Evolutionary conservation across 345 rosid species (phyloP).

Genomic region (Excoecaria cochinchinensis): DNA sequence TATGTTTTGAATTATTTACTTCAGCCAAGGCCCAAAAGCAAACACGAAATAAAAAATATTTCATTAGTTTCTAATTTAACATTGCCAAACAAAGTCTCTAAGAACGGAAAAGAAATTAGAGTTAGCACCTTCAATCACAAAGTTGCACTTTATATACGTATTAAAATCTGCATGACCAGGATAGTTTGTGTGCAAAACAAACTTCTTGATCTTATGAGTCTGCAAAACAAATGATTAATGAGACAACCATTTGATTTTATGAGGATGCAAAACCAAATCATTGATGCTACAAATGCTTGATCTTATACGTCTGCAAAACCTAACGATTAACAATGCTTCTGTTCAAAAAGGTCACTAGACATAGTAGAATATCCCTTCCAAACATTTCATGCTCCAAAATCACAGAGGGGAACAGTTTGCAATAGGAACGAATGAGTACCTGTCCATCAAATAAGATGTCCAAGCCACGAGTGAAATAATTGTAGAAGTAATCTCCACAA

Average conservation of each 20-base stretch:
- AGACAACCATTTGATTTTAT: no score
- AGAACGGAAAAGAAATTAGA: constrained; percentile 21
- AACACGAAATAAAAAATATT: constrained; percentile 16
- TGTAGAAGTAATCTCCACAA: constrained; percentile 95
- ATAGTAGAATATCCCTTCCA: not conserved
- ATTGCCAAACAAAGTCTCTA: constrained; percentile 8
- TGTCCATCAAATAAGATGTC: constrained; percentile 96
- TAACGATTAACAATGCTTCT: no score
- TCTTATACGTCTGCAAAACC: no score
- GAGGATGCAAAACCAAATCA: no score
- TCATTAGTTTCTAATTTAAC: constrained; percentile 3
- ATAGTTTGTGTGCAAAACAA: constrained; percentile 91
- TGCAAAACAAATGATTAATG: constrained; percentile 34
- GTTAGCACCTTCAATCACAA: constrained; percentile 57
- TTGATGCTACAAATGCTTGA: no score
- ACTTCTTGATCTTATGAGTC: constrained; percentile 92
- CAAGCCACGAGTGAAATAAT: constrained; percentile 90
- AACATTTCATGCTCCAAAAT: not conserved
- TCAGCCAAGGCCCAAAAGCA: constrained; percentile 49
- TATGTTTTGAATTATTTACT: constrained; percentile 54
- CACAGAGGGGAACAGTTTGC: not conserved
- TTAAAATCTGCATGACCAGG: constrained; percentile 99
- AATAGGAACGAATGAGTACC: constrained; percentile 39
- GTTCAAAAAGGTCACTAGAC: not conserved
- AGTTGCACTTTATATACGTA: constrained; percentile 93